phyloP scores from a whole-genome alignment of 176 grass and related monocot genomes.

The Secale cereale region DNA sequence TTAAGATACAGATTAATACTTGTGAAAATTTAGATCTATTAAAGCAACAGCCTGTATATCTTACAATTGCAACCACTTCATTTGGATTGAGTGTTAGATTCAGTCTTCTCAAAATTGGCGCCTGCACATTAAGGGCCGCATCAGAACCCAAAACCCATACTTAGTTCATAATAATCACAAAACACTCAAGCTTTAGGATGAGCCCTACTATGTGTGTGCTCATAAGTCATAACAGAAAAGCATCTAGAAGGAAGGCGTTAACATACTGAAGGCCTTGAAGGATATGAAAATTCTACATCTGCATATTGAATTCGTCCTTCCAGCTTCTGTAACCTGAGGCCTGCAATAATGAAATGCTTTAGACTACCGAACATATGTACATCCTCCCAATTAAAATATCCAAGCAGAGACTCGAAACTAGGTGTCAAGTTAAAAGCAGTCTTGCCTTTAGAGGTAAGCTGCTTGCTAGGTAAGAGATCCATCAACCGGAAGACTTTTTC shows the following conservation, averaged over 20 bases:
- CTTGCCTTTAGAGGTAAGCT: slow-evolving; percentile 77
- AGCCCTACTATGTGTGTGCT: background rate
- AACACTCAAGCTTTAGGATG: background rate
- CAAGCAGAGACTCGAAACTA: background rate
- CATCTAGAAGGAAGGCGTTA: background rate
- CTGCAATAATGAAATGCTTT: slow-evolving; percentile 37
- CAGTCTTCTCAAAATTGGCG: slow-evolving; percentile 59
- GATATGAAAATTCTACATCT: slow-evolving; percentile 90
- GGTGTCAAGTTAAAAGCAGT: background rate
- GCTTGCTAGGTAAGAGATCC: slow-evolving; percentile 80
- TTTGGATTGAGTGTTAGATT: slow-evolving; percentile 67
- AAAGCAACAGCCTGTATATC: slow-evolving; percentile 27
- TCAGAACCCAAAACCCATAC: background rate
- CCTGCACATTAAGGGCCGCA: slow-evolving; percentile 48
- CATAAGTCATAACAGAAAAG: slow-evolving; percentile 15
- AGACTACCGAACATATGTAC: background rate
- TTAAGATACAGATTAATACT: background rate
- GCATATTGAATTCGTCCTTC: slow-evolving; percentile 69
- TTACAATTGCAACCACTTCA: slow-evolving; percentile 97
- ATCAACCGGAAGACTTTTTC: slow-evolving; percentile 96
- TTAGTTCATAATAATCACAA: background rate
- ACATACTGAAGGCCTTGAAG: slow-evolving; percentile 77
- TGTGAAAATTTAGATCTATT: background rate
- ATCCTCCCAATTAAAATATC: background rate
- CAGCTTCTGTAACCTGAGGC: slow-evolving; percentile 59